Evolutionary conservation across 2,329 filamentous ascomycete species (phyloP).

Genomic region (Aspergillus sp.): DNA sequence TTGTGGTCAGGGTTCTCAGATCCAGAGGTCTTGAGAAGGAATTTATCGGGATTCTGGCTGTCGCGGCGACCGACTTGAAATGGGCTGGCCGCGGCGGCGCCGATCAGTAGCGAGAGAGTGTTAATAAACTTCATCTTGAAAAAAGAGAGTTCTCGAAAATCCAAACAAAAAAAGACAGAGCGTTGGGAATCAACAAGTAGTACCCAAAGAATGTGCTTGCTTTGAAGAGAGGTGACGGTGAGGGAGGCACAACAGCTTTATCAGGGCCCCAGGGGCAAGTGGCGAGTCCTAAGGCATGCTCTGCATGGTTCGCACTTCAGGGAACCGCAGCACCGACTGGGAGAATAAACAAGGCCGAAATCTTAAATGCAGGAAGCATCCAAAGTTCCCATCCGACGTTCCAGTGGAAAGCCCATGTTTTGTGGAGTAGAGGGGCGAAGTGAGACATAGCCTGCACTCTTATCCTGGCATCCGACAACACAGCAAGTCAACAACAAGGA

Average conservation of each 20-base stretch:
- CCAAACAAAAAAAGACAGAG: neutral
- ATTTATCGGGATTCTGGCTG: constrained; percentile 22
- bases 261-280: constrained; percentile 5
- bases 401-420: neutral
- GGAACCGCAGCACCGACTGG: neutral
- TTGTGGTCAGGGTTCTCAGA: constrained; percentile 29
- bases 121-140: constrained; percentile 29
- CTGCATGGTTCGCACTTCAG: neutral
- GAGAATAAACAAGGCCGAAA: neutral
- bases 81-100: constrained; percentile 27
- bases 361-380: constrained; percentile 2
- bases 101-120: constrained; percentile 29
- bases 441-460: constrained; percentile 6
- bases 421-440: constrained; percentile 5
- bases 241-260: constrained; percentile 5
- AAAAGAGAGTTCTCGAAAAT: neutral
- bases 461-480: neutral
- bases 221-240: neutral
- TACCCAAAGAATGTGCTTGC: constrained; percentile 5
- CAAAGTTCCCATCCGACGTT: constrained; percentile 1
- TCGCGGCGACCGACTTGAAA: constrained; percentile 18
- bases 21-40: constrained; percentile 36
- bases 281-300: neutral
- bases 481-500: neutral
- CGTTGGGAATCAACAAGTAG: constrained; percentile 1